Base-by-base conservation (phyloP, 257 asterid genomes). In the Solanum medicagineum region DNA sequence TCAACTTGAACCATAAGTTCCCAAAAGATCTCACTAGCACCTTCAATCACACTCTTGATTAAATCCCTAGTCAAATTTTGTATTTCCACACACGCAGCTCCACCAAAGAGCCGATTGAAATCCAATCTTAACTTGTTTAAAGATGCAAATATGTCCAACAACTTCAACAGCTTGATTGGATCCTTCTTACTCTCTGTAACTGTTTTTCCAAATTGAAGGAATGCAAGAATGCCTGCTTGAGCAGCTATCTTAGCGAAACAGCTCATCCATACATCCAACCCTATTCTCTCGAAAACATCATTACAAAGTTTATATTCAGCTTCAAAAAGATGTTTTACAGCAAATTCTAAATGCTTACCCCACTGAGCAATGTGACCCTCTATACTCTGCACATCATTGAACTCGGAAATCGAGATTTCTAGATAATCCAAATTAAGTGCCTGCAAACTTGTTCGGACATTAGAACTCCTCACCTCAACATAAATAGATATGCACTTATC, bases 311-410 rank as follows among this genome's bases (percentile, higher is more conserved):
- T 93, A 85, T 91, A 93, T 92, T 96, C 98, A 0, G 95, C 95
- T 88, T 96, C 98, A 86, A 96, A 94, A 16, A 96, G 90, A 83
- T 96, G 97, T 89, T 93, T 96, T 88, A 94, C 95, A 0, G 97
- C 97, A 81, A 96, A 94, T 85, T 94, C 98, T 90, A 96, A 87
- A 90, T 96, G 98, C 91, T 88, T 89, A 20, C 98, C 98, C 99
- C 99, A 96, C 74, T 93, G 91, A 85, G 94, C 84, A 77, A 96
- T 94, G 68, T 92, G 93, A 63, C 87, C 91, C 89, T 96, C 98
- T 53, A 96, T 92, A 90, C 97, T 93, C 26, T 92, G 92, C 83
- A 96, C 97, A 63, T 91, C 91, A 84, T 96, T 93, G 84, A 96
- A 94, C 87, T 96, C 98, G 2, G 98, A 93, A 19, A 89, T 93